phyloP scores from a whole-genome alignment of 148 eudicot genomes.

The Rhododendron ferrugineum region DNA sequence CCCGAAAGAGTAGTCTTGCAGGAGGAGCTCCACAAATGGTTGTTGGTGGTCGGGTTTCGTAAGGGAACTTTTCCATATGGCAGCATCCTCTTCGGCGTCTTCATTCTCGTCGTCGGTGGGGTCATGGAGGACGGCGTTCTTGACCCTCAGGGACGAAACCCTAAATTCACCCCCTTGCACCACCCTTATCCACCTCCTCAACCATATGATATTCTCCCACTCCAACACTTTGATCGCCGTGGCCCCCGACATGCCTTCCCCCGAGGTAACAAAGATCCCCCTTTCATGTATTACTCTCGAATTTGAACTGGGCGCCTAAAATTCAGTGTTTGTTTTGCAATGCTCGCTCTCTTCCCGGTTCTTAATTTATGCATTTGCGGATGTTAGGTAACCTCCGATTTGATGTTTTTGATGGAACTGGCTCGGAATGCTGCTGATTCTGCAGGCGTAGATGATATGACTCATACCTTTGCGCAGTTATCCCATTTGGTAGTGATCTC shows the following conservation, averaged over 20 bases:
- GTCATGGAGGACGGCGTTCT: slow-evolving; percentile 83
- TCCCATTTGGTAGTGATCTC: slow-evolving; percentile 44
- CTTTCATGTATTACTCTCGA: background rate
- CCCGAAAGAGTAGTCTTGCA: background rate
- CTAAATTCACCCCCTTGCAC: slow-evolving; percentile 19
- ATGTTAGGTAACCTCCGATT: slow-evolving; percentile 60
- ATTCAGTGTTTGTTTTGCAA: background rate
- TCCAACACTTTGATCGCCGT: slow-evolving; percentile 46
- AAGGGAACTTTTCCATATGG: background rate
- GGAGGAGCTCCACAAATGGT: background rate
- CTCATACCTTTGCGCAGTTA: slow-evolving; percentile 34
- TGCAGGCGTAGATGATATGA: slow-evolving; percentile 26
- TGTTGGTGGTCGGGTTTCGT: background rate
- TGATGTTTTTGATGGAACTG: slow-evolving; percentile 54
- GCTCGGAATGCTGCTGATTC: slow-evolving; percentile 28
- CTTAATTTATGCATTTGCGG: background rate
- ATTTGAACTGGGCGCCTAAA: background rate
- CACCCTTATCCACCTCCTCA: slow-evolving; percentile 13
- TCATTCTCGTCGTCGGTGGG: slow-evolving; percentile 24
- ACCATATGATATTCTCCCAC: slow-evolving; percentile 54
- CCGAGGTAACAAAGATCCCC: slow-evolving; percentile 39
- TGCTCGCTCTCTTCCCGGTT: background rate
- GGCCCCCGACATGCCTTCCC: slow-evolving; percentile 49
- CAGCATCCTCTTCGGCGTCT: slow-evolving; percentile 13
- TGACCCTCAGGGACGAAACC: slow-evolving; percentile 79